Evolutionary conservation across 2,329 filamentous ascomycete genomes (phyloP).

Genomic region (Beauveria sp.): DNA sequence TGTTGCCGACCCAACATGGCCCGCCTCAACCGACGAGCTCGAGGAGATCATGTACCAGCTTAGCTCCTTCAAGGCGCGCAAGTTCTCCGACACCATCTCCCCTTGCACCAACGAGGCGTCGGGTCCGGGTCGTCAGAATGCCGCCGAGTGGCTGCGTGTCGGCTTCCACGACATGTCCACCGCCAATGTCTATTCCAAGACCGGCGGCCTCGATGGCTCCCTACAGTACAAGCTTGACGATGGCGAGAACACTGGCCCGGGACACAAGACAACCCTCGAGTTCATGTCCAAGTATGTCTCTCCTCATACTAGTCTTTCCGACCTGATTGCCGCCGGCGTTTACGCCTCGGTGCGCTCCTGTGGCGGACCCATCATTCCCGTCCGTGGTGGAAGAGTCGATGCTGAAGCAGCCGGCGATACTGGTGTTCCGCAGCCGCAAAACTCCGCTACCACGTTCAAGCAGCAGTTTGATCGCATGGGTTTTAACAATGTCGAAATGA

Average conservation of each 20-base stretch:
- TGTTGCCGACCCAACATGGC: slow-evolving; percentile 51
- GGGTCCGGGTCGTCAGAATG: slow-evolving; percentile 47
- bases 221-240: slow-evolving; percentile 50
- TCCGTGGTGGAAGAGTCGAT: slow-evolving; percentile 47
- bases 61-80: slow-evolving; percentile 43
- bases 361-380: slow-evolving; percentile 46
- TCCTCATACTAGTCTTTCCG: slow-evolving; percentile 43
- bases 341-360: slow-evolving; percentile 52
- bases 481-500: slow-evolving; percentile 49
- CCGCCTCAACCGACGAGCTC: slow-evolving; percentile 49
- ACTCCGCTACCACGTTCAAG: slow-evolving; percentile 41
- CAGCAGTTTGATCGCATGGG: slow-evolving; percentile 52
- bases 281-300: slow-evolving; percentile 48
- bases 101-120: slow-evolving; percentile 48
- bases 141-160: slow-evolving; percentile 54
- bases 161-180: slow-evolving; percentile 57
- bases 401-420: slow-evolving; percentile 37
- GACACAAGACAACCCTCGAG: slow-evolving; percentile 43
- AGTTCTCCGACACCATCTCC: slow-evolving; percentile 48
- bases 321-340: slow-evolving; percentile 50
- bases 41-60: slow-evolving; percentile 58
- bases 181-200: slow-evolving; percentile 36
- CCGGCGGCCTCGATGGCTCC: slow-evolving; percentile 52
- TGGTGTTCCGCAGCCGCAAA: slow-evolving; percentile 51
- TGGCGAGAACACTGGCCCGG: slow-evolving; percentile 49